Base-by-base conservation (phyloP, 306 rosid genomes). In the Dalbergia cultrata region DNA sequence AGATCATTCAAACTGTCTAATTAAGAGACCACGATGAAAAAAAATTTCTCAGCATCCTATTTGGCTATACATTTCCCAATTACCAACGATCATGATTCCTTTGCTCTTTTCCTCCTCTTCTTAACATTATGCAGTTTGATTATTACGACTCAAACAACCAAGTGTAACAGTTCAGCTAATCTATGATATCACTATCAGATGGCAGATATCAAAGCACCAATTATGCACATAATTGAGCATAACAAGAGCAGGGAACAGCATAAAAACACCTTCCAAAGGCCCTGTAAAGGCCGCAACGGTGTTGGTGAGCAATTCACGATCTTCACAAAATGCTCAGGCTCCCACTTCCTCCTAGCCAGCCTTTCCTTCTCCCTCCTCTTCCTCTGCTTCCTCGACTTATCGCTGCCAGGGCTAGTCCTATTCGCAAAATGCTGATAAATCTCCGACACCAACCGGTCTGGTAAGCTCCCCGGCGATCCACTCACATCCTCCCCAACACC, bases 311-410 rank as follows among this genome's bases (percentile, higher is more conserved):
- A 90, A 88, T 95, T 84, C 9, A 87, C 91, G 74, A 95, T 88
- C 94, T 95, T 95, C 11, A 95, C 99, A 65, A 92, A 95, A 90
- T 95, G 98, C 81, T 95, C 94, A 26, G 98, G 77, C 86, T 91
- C 98, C 99, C 89, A 88, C 61, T 82, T 95, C 91, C 91, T 88
- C 81, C 84, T 88, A 19, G 89, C 88, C 18, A 87, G 80, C 72
- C 92, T 90, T 73, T 90, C 94, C 90, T 85, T 93, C 81, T 89
- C 92, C 82, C 67, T 86, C 85, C 89, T 86, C 86, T 88, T 90
- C 80, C 98, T 89, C 82, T 92, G 97, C 82, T 89, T 89, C 90
- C 98, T 89, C 6, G 89, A 85, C 45, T 89, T 86, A 16, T 94
- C 97, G 3, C 91, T 86, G 4, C 88, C 91, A 0, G 99, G 99